Evolutionary conservation across 768 basidiomycete genomes (phyloP).

Genomic region (Phaeotremella skinneri): DNA sequence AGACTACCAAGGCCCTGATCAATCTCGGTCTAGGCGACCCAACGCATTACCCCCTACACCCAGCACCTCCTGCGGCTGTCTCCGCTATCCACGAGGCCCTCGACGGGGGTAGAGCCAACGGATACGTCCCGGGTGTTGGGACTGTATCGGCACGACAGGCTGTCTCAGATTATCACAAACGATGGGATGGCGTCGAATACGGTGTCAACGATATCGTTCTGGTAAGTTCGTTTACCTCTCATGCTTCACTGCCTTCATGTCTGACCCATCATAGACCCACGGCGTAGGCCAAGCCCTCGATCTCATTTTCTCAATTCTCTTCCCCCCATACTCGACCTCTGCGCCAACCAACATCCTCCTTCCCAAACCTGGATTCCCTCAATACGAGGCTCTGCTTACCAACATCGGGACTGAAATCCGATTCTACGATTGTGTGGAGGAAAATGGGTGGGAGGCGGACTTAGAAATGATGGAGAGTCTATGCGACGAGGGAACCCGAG

Average conservation of each 20-base stretch:
- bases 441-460: conserved; percentile 51
- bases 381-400: conserved; percentile 48
- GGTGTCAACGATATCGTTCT: conserved; percentile 38
- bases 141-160: conserved; percentile 44
- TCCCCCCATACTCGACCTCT: conserved; percentile 35
- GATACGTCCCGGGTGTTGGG: conserved; percentile 49
- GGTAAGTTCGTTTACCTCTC: conserved; percentile 24
- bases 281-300: conserved; percentile 52
- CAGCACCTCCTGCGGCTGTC: conserved; percentile 41
- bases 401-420: conserved; percentile 45
- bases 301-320: conserved; percentile 45
- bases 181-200: conserved; percentile 46
- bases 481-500: conserved; percentile 50
- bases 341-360: conserved; percentile 48
- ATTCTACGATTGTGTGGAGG: conserved; percentile 51
- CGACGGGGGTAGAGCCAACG: conserved; percentile 36
- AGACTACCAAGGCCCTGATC: conserved; percentile 46
- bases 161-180: conserved; percentile 49
- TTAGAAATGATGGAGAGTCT: conserved; percentile 44
- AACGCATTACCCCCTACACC: conserved; percentile 48
- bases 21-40: conserved; percentile 53
- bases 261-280: conserved; percentile 36
- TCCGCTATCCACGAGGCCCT: conserved; percentile 40
- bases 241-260: no score
- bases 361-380: conserved; percentile 51